phyloP scores from a whole-genome alignment of 495 filamentous ascomycete genomes.

The Penicillium antarcticum region DNA sequence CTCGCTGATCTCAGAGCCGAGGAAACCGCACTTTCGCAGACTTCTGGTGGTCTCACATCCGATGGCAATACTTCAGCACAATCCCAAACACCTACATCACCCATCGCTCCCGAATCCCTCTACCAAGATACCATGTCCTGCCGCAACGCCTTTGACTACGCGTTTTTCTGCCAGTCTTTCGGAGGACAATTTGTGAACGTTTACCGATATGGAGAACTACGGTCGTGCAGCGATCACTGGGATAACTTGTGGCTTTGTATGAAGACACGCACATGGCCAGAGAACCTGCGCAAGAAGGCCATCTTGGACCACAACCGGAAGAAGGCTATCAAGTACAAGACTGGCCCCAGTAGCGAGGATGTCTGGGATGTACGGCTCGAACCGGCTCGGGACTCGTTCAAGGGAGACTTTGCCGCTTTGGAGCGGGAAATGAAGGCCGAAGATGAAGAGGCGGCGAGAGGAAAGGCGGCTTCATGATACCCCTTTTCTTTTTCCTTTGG shows the following conservation, averaged over 20 bases:
- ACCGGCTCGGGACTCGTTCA: slow-evolving; percentile 48
- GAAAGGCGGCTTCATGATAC: slow-evolving; percentile 14
- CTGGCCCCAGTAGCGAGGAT: slow-evolving; percentile 81
- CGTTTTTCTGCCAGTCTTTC: slow-evolving; percentile 92
- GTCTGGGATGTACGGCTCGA: slow-evolving; percentile 73
- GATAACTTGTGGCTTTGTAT: slow-evolving; percentile 95
- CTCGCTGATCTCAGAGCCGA: slow-evolving; percentile 49
- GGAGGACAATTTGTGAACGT: slow-evolving; percentile 84
- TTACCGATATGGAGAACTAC: slow-evolving; percentile 77
- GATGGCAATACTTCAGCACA: slow-evolving; percentile 7
- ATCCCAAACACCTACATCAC: slow-evolving; percentile 22
- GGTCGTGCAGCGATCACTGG: slow-evolving; percentile 77
- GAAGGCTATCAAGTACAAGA: slow-evolving; percentile 71
- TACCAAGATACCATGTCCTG: slow-evolving; percentile 84
- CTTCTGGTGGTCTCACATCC: slow-evolving; percentile 6
- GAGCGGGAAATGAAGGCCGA: slow-evolving; percentile 49
- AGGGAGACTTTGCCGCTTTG: slow-evolving; percentile 59
- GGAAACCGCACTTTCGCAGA: slow-evolving; percentile 18
- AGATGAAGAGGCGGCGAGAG: slow-evolving; percentile 28
- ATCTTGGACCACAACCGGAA: slow-evolving; percentile 69
- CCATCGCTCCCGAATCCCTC: slow-evolving; percentile 57
- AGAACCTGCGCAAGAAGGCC: slow-evolving; percentile 49
- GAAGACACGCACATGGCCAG: slow-evolving; percentile 55
- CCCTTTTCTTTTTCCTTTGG: background rate
- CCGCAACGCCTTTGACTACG: slow-evolving; percentile 82